phyloP scores from a whole-genome alignment of 2,329 filamentous ascomycete species.

The Cordyceps tenuipes region DNA sequence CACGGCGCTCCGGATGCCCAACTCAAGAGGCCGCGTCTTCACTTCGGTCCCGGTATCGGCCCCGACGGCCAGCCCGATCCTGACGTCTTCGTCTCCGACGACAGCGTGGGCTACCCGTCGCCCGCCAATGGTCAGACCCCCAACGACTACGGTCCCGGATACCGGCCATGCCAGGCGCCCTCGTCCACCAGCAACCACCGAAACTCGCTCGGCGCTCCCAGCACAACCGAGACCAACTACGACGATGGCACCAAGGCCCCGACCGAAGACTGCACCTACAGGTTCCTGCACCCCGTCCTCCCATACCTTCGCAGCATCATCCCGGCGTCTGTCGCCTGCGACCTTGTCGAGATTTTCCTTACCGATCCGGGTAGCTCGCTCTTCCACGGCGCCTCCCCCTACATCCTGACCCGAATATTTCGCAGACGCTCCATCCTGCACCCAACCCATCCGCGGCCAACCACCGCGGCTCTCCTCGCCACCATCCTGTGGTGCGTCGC shows the following conservation, averaged over 20 bases:
- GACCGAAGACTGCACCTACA: conserved; percentile 29
- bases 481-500: conserved; percentile 41
- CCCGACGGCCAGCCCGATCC: conserved; percentile 12
- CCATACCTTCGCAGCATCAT: conserved; percentile 31
- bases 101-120: conserved; percentile 22
- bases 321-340: conserved; percentile 32
- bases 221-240: conserved; percentile 5
- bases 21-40: background rate
- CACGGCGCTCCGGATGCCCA: background rate
- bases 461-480: conserved; percentile 35
- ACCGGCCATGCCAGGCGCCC: background rate
- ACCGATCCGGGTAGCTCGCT: conserved; percentile 35
- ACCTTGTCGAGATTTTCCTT: conserved; percentile 40
- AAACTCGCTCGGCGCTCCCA: background rate
- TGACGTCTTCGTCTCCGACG: conserved; percentile 20
- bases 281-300: conserved; percentile 32
- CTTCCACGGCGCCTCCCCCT: conserved; percentile 37
- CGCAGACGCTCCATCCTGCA: conserved; percentile 35
- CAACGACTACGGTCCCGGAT: conserved; percentile 14
- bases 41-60: background rate
- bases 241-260: conserved; percentile 20
- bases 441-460: conserved; percentile 30
- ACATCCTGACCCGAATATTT: conserved; percentile 38
- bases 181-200: background rate
- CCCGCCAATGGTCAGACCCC: conserved; percentile 15